Percentiles rank a stretch among this genome's conserved stretches.
Evolutionary conservation across 495 filamentous ascomycete species (phyloP).

Genomic region (Neurospora discreta): DNA sequence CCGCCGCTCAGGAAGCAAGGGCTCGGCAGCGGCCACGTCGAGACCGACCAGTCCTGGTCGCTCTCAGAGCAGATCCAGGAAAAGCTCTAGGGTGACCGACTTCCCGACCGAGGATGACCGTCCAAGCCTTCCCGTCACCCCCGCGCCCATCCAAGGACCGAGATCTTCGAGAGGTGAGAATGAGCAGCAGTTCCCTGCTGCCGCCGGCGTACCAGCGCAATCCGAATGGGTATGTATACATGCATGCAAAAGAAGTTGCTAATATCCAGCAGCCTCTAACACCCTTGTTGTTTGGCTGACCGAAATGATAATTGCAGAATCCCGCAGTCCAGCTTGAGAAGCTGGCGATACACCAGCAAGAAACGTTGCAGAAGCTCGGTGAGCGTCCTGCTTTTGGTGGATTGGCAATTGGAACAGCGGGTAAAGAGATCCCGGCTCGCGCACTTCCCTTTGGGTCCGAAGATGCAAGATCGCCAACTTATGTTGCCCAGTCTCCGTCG

Average conservation of each 20-base stretch:
- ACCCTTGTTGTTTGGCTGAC: constrained; percentile 51
- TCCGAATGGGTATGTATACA: constrained; percentile 79
- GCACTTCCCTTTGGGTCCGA: constrained; percentile 39
- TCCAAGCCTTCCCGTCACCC: constrained; percentile 84
- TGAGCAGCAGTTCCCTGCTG: constrained; percentile 50
- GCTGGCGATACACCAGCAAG: constrained; percentile 51
- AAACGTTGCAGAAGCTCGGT: constrained; percentile 36
- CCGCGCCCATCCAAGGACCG: constrained; percentile 53
- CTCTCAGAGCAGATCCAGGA: constrained; percentile 19
- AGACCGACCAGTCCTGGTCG: not conserved
- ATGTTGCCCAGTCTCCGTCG: constrained; percentile 28
- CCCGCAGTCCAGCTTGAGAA: constrained; percentile 57
- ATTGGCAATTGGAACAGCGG: constrained; percentile 7
- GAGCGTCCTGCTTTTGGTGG: constrained; percentile 12
- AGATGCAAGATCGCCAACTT: constrained; percentile 32
- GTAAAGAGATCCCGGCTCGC: constrained; percentile 28
- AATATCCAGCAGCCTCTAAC: constrained; percentile 34
- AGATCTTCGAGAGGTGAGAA: constrained; percentile 32
- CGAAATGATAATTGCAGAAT: constrained; percentile 46
- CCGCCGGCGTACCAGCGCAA: constrained; percentile 74
- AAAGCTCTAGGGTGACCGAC: constrained; percentile 62
- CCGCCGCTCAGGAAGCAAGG: constrained; percentile 50
- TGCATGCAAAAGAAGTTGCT: constrained; percentile 25
- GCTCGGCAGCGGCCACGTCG: constrained; percentile 25
- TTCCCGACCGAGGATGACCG: constrained; percentile 77